A percentile compares a stretch with the other conserved stretches of the same genome.
Conservation (phyloP, 2,329 filamentous ascomycete species). For the Davidsoniella neocaledoniae region DNA sequence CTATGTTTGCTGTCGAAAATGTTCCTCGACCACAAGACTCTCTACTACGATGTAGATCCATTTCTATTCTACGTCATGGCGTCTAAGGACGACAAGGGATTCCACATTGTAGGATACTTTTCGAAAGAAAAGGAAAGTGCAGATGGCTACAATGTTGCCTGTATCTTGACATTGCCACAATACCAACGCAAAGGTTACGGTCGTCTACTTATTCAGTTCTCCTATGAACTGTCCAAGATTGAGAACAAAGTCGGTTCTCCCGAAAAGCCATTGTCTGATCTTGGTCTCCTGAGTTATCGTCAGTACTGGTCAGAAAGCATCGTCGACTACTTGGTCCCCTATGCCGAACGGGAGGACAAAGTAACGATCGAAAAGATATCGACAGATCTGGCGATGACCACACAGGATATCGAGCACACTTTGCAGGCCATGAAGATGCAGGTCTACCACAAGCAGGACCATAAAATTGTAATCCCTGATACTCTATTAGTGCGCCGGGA, state of each 20-base stretch:
- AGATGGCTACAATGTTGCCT: constrained; percentile 94
- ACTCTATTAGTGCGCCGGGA: constrained; percentile 63
- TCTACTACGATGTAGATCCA: constrained; percentile 98
- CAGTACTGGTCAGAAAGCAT: constrained; percentile 98
- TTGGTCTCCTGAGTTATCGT: constrained; percentile 83
- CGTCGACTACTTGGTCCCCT: constrained; percentile 65
- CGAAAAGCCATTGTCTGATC: constrained; percentile 87
- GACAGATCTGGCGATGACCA: constrained; percentile 76
- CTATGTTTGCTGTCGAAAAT: constrained; percentile 88
- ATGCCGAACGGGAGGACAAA: constrained; percentile 48
- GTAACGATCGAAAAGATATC: constrained; percentile 80
- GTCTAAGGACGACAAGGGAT: constrained; percentile 70
- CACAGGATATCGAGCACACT: constrained; percentile 88
- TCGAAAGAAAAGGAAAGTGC: constrained; percentile 96
- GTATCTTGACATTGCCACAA: constrained; percentile 90
- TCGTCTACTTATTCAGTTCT: constrained; percentile 86
- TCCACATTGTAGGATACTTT: constrained; percentile 97
- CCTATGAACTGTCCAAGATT: constrained; percentile 88
- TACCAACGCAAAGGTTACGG: constrained; percentile 93
- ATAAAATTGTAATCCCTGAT: constrained; percentile 86
- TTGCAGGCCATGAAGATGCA: constrained; percentile 90
- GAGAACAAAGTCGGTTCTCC: constrained; percentile 91
- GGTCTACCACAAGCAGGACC: constrained; percentile 87
- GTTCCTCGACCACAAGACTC: constrained; percentile 93
- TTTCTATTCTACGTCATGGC: constrained; percentile 99